Conservation (phyloP, 2,329 filamentous ascomycete genomes). For the Magnaporthiopsis poae region DNA sequence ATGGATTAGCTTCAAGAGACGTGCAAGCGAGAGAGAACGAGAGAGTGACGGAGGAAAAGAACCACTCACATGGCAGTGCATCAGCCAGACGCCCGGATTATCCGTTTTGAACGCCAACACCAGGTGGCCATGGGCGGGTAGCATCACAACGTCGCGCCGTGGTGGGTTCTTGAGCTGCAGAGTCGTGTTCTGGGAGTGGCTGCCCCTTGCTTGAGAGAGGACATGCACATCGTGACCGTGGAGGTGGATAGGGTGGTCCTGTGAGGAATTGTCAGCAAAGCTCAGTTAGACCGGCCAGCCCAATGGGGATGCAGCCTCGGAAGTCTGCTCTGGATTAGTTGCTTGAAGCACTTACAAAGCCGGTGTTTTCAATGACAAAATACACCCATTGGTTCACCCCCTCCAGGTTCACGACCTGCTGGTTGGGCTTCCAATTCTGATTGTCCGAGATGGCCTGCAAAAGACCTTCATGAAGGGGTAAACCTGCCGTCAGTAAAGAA, state of each 20-base stretch:
- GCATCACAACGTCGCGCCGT: constrained; percentile 6
- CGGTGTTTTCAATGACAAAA: constrained; percentile 12
- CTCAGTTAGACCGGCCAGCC: background rate
- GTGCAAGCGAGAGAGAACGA: background rate
- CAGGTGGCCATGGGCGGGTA: constrained; percentile 4
- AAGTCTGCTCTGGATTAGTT: no score
- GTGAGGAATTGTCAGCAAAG: background rate
- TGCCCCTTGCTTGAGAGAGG: background rate
- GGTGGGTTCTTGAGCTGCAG: constrained; percentile 6
- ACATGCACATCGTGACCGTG: constrained; percentile 8
- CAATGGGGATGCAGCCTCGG: no score
- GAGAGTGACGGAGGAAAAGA: background rate
- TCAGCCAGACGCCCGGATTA: constrained; percentile 9
- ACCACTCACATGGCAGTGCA: constrained; percentile 7
- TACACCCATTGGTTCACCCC: constrained; percentile 13
- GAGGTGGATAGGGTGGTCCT: constrained; percentile 7
- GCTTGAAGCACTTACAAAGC: background rate
- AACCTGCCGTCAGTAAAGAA: background rate
- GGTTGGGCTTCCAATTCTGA: background rate
- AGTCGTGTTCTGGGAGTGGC: constrained; percentile 14
- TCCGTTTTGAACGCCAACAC: constrained; percentile 8
- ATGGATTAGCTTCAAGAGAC: background rate
- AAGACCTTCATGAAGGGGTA: constrained; percentile 3
- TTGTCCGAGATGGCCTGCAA: constrained; percentile 12
- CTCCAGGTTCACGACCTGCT: constrained; percentile 4